Base-by-base conservation (phyloP, 352 stramenopile genomes). In the Globisporangium takayamanum region DNA sequence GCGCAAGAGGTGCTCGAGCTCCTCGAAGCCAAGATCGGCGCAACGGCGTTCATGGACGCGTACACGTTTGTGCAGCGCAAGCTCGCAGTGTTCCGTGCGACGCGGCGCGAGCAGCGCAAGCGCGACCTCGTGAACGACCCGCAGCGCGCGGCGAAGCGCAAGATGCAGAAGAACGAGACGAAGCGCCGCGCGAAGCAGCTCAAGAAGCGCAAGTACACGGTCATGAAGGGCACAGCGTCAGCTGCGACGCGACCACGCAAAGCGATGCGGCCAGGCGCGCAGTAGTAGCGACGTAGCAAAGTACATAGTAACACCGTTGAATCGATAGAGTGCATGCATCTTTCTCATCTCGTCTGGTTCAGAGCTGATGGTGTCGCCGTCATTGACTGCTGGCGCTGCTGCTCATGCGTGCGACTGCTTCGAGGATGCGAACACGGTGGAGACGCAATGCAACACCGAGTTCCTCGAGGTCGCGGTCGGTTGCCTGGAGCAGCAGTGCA, bases 11-110 rank as follows among this genome's bases (percentile, higher is more conserved):
- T 96, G 45, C 69, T 96, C n/a, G 77, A 94, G 60, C 73, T 93
- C 37, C 72, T 96, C 20, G 88, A 96, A 68, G 50, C 65, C 5
- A 94, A 92, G 60, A 71, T 94, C 28, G 87, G 87, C 47, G 63
- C 73, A 6, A 70, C 66, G n/a, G 50, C 69, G 16, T 96, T 95
- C 62, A 62, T 94, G 37, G 74, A 90, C 33, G 68, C 81, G 12
- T 96, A 93, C 67, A 88, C 85, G 49, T 88, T 92, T 33, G 85
- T 96, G 44, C 88, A 96, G 59, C 72, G 72, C 57, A 89, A 93
- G 64, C 74, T 93, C 47, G 78, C 75, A 2, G 67, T 79, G 18
- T 86, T 88, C 61, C 84, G 85, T 18, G 84, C 80, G 15, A 72
- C 66, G 33, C 81, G 88, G 46, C 88, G 89, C 30, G 70, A 89